phyloP scores from a whole-genome alignment of 768 basidiomycete species.

The Cubamyces lactineus region DNA sequence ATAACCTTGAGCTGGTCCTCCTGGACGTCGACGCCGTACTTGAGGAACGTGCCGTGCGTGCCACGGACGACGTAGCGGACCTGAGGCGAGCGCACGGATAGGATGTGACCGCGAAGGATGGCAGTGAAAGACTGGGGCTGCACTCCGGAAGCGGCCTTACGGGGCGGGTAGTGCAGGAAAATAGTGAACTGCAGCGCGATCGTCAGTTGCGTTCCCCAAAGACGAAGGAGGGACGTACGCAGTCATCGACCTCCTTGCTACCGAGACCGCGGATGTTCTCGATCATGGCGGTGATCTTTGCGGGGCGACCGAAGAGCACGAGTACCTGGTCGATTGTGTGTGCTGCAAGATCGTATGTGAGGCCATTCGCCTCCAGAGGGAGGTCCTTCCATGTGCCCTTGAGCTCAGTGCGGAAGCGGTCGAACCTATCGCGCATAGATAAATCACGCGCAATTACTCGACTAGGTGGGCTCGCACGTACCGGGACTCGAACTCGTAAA shows the following conservation, averaged over 20 bases:
- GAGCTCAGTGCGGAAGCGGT: constrained; percentile 67
- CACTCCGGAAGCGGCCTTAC: constrained; percentile 7
- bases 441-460: background rate
- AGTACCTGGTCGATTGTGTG: constrained; percentile 83
- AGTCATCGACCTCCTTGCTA: constrained; percentile 66
- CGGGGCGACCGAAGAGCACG: constrained; percentile 74
- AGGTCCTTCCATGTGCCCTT: constrained; percentile 84
- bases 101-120: constrained; percentile 67
- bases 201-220: constrained; percentile 22
- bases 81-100: constrained; percentile 69
- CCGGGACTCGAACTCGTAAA: constrained; percentile 80
- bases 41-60: constrained; percentile 69
- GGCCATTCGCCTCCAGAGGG: constrained; percentile 60
- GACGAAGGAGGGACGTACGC: constrained; percentile 41
- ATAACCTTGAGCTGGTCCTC: constrained; percentile 74
- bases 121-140: constrained; percentile 60
- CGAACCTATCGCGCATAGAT: constrained; percentile 51
- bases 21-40: constrained; percentile 78
- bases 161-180: constrained; percentile 28
- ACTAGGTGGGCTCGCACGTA: constrained; percentile 37
- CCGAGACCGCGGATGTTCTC: constrained; percentile 73
- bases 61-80: constrained; percentile 75
- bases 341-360: constrained; percentile 77
- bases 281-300: constrained; percentile 66
- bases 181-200: constrained; percentile 22